Conservation (phyloP, 495 filamentous ascomycete species). For the Aspergillus carlsbadensis region DNA sequence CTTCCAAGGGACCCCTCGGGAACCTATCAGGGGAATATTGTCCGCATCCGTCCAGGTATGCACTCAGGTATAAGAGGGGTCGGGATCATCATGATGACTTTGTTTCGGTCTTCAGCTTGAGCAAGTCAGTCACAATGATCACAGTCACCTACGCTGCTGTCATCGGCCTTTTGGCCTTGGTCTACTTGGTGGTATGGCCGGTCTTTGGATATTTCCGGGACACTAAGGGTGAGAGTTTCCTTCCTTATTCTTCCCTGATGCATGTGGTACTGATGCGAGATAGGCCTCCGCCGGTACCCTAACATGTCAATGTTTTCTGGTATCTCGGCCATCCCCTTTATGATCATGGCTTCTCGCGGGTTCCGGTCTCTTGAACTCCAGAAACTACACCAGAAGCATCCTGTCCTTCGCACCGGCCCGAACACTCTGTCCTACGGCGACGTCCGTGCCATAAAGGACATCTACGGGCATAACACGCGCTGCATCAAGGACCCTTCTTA, state of each 20-base stretch:
- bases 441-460: conserved; percentile 51
- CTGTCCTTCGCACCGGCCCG: conserved; percentile 52
- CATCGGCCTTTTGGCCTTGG: conserved; percentile 23
- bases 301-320: conserved; percentile 43
- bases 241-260: not conserved
- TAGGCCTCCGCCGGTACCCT: conserved; percentile 51
- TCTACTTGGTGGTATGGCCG: conserved; percentile 43
- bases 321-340: conserved; percentile 46
- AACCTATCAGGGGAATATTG: conserved; percentile 10
- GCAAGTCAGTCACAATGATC: conserved; percentile 9
- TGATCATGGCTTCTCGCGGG: conserved; percentile 38
- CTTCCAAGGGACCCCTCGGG: not conserved
- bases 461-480: conserved; percentile 54
- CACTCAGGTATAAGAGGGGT: not conserved
- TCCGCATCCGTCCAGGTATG: not conserved
- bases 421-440: conserved; percentile 51
- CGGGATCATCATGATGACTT: not conserved
- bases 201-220: conserved; percentile 45
- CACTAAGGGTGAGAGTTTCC: conserved; percentile 39
- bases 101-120: not conserved
- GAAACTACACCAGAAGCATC: conserved; percentile 42
- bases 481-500: conserved; percentile 52
- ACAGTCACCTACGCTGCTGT: conserved; percentile 29
- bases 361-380: conserved; percentile 43
- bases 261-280: not conserved